Evolutionary conservation across 2,329 filamentous ascomycete species (phyloP), one percentile per base, ranked within the genome.

Genomic region (Pseudofabraea citricarpa): DNA sequence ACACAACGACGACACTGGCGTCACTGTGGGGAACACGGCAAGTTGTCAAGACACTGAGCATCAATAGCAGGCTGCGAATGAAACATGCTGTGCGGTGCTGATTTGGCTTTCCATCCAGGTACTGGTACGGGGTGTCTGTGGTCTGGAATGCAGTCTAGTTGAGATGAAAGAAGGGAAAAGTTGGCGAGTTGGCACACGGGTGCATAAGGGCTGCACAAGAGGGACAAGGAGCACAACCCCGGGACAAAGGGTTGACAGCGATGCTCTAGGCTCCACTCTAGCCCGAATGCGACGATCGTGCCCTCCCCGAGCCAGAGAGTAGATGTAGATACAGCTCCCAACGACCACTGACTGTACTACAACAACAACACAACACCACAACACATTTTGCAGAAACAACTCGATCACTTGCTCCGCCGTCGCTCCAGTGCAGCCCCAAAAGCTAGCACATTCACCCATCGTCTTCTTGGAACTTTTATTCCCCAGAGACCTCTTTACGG

Each of bases 401-500:
- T n/a, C n/a, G n/a, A 31, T 7, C 27, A 31, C 27, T 31, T 31
- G 13, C 4, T 15, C 9, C 27, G 16, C 27, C 10, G 27, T 31
- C 16, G 13, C 27, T 31, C 9, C 6, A n/a, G 27, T 12, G n/a
- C n/a, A n/a, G n/a, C n/a, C n/a, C 31, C 31, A 19, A 45, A 39
- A 41, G 6, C n/a, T 48, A 45, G 40, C 47, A 49, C 51, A 45
- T 44, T 48, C 46, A 48, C 50, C 50, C 29, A 33, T 40, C n/a
- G n/a, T 41, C 41, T 46, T 31, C 27, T n/a, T n/a, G 27, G 27
- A 31, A 6, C 27, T 31, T 31, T 15, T 12, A 6, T 31, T 31
- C n/a, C n/a, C n/a, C n/a, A 57, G 51, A 55, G 52, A 51, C 43
- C 47, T 53, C 52, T 53, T 46, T 54, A 44, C 50, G 48, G 45